Base-by-base conservation (phyloP, 257 asterid species). In the Petunia secreta region DNA sequence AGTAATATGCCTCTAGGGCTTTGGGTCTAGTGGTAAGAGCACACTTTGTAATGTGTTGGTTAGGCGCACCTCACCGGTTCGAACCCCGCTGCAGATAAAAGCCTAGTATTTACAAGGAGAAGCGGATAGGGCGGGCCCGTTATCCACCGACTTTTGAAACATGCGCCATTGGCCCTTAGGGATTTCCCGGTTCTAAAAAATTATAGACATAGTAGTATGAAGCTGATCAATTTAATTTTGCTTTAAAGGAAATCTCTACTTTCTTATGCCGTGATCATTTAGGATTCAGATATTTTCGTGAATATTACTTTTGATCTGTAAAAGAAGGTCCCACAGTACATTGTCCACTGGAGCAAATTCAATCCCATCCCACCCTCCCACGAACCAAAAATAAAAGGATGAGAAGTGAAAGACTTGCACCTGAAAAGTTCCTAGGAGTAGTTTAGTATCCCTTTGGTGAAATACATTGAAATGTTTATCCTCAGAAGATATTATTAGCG, bases 401-500 rank as follows among this genome's bases (percentile, higher is more conserved):
- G 41, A 62, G 15, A 62, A 62, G 66, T 60, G 41, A 60, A 60
- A 60, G 66, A 34, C 66, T 8, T 34, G 7, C 67, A 62, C 36
- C 8, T 9, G 36, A 36, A 63, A 8, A 36, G 43, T 9, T 36
- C 36, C 6, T 5, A 4, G 4, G 36, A 43, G 8, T 63, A 36
- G 3, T 71, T 34, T 48, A 34, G 11, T 16, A 48, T 34, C 62
- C 1, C 62, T 71, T 69, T 34, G 77, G 77, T 1, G 46, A 67
- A 66, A 7, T 67, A 37, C 75, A 67, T 43, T 67, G 43, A 67
- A n/a, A 41, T 67, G 14, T n/a, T 67, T 55, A 67, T 43, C n/a
- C 55, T 39, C 75, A 7, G 43, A 67, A 36, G 43, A 7, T 43
- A 1, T 8, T 41, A 48, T 8, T 25, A 67, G 8, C 25, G 25